phyloP scores from a whole-genome alignment of 495 filamentous ascomycete species.

The Penicillium fimorum region DNA sequence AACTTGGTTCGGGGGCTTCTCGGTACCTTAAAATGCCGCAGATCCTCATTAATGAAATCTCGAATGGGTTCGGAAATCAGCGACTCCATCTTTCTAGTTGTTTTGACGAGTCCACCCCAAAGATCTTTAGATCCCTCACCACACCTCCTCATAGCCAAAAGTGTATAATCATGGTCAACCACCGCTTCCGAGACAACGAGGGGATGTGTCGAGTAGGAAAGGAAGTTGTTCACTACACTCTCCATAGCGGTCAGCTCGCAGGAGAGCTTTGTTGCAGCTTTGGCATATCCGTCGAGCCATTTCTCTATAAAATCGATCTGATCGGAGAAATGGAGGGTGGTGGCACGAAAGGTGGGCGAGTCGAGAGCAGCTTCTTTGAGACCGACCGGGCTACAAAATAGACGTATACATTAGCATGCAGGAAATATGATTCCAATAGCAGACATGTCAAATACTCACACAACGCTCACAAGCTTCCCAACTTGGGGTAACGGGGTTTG shows the following conservation, averaged over 20 bases:
- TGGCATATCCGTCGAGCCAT: constrained; percentile 89
- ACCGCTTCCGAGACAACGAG: constrained; percentile 70
- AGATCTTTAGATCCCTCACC: constrained; percentile 82
- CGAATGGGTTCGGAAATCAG: constrained; percentile 79
- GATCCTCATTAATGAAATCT: constrained; percentile 69
- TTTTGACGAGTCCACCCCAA: constrained; percentile 72
- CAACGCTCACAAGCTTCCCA: constrained; percentile 56
- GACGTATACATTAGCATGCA: constrained; percentile 16
- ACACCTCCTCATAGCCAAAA: constrained; percentile 78
- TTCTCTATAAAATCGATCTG: constrained; percentile 88
- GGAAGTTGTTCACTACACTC: constrained; percentile 66
- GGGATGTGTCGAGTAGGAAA: constrained; percentile 69
- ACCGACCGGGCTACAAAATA: constrained; percentile 65
- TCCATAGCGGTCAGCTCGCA: constrained; percentile 72
- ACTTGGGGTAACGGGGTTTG: constrained; percentile 47
- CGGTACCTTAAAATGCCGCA: constrained; percentile 61
- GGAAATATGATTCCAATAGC: not conserved
- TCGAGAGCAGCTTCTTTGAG: constrained; percentile 95
- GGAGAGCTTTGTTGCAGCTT: constrained; percentile 71
- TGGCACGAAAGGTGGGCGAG: constrained; percentile 90
- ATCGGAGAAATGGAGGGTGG: constrained; percentile 83
- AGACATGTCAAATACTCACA: constrained; percentile 38
- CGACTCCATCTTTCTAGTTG: constrained; percentile 71
- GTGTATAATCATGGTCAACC: constrained; percentile 92
- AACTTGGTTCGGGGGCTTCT: not conserved